phyloP scores from a whole-genome alignment of 1,139 yeast species.

The Saccharomycopsis crataegensis region DNA sequence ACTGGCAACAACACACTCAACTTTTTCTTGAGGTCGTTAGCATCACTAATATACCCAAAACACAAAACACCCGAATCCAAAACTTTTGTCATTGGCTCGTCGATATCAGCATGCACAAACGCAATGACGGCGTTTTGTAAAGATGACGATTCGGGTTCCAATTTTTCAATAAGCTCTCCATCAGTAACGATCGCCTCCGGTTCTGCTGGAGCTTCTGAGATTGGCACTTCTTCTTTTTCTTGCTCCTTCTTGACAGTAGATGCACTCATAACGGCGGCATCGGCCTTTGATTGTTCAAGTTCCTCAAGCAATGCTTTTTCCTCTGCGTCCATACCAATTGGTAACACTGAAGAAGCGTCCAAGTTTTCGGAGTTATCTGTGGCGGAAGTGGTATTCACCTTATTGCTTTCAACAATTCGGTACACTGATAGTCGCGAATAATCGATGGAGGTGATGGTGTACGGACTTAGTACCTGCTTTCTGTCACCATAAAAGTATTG shows the following conservation, averaged over 20 bases:
- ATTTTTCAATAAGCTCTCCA: constrained; percentile 25
- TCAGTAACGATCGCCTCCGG: neutral
- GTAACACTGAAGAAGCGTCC: constrained; percentile 32
- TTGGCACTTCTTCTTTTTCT: neutral
- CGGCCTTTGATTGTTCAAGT: neutral
- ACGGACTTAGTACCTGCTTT: constrained; percentile 69
- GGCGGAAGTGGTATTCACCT: neutral
- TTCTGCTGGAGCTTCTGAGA: neutral
- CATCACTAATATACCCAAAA: constrained; percentile 46
- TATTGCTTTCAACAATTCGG: constrained; percentile 28
- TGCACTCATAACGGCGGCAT: neutral
- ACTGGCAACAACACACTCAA: constrained; percentile 75
- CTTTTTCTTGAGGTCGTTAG: constrained; percentile 63
- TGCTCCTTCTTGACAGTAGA: neutral
- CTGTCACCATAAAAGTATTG: constrained; percentile 85
- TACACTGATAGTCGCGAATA: constrained; percentile 42
- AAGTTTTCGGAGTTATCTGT: neutral
- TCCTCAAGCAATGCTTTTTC: constrained; percentile 9
- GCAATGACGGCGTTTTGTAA: constrained; percentile 73
- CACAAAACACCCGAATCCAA: constrained; percentile 61
- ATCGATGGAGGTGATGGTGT: constrained; percentile 46
- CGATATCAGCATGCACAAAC: constrained; percentile 55
- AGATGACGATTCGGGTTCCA: constrained; percentile 46
- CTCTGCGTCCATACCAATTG: constrained; percentile 28
- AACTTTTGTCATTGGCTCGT: constrained; percentile 34